Conservation (phyloP, 176 grass and related monocot species). For the Oryza punctata region DNA sequence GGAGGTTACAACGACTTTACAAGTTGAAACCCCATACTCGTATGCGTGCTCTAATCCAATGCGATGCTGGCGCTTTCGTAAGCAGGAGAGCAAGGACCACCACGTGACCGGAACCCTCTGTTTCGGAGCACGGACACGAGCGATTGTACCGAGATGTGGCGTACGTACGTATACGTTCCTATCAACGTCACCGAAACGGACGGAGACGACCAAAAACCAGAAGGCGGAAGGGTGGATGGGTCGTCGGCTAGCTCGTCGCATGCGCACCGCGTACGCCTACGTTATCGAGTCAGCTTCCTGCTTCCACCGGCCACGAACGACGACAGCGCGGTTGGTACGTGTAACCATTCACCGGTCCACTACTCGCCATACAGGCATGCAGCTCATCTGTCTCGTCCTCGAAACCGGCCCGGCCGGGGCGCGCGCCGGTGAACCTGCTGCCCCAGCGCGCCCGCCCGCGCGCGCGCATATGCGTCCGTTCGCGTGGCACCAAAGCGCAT, state of each 20-base stretch:
- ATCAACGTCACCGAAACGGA: background rate
- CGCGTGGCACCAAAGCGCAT: constrained; percentile 46
- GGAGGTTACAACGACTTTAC: background rate
- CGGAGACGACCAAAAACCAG: background rate
- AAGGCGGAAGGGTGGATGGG: background rate
- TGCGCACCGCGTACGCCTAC: no score
- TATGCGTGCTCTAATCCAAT: background rate
- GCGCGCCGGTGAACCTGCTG: background rate
- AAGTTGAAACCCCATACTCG: background rate
- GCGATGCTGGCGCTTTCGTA: background rate
- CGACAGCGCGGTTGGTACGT: background rate
- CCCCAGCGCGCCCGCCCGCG: background rate
- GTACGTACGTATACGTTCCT: background rate
- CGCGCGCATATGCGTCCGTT: constrained; percentile 14
- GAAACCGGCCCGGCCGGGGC: background rate
- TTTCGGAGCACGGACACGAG: background rate
- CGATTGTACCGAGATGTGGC: background rate
- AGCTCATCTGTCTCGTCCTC: background rate
- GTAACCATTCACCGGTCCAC: background rate
- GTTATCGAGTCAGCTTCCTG: background rate
- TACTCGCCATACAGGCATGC: background rate
- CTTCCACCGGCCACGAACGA: background rate
- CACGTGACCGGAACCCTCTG: constrained; percentile 27
- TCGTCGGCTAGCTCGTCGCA: no score
- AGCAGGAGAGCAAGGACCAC: background rate